Evolutionary conservation across 1,139 yeast genomes (phyloP).

Genomic region (Diutina siamensis): DNA sequence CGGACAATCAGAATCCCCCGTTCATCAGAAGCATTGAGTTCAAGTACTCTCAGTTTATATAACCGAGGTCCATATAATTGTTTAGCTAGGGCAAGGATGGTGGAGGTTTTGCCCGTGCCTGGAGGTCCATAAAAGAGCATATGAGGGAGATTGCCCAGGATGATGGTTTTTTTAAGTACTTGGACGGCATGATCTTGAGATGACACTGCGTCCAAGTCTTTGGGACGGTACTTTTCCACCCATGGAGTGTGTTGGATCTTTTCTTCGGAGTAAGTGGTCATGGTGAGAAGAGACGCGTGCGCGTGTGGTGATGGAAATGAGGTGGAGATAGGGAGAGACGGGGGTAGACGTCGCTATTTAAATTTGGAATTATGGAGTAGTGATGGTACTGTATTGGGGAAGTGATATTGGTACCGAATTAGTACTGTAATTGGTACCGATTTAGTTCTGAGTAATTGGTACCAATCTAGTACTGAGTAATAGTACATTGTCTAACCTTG

Average conservation of each 20-base stretch:
- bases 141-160: constrained; percentile 81
- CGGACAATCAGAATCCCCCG: constrained; percentile 92
- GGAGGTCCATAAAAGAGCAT: constrained; percentile 97
- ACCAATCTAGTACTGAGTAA: too few relatives aligned
- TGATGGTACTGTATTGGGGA: too few relatives aligned
- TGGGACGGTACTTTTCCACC: constrained; percentile 82
- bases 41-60: constrained; percentile 69
- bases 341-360: not conserved
- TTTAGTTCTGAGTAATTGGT: too few relatives aligned
- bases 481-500: too few relatives aligned
- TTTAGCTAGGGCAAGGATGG: constrained; percentile 77
- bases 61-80: constrained; percentile 67
- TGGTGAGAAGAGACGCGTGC: not conserved
- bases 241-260: constrained; percentile 49
- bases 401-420: too few relatives aligned
- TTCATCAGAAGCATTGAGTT: constrained; percentile 92
- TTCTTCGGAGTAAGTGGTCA: not conserved
- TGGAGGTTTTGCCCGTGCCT: constrained; percentile 94
- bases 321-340: not conserved
- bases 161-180: constrained; percentile 70
- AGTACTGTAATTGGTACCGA: too few relatives aligned
- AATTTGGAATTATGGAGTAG: too few relatives aligned
- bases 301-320: not conserved
- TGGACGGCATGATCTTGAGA: constrained; percentile 87
- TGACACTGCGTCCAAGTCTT: constrained; percentile 69